Conservation (phyloP, 2,329 filamentous ascomycete species). For the Chalaropsis thielavioides region DNA sequence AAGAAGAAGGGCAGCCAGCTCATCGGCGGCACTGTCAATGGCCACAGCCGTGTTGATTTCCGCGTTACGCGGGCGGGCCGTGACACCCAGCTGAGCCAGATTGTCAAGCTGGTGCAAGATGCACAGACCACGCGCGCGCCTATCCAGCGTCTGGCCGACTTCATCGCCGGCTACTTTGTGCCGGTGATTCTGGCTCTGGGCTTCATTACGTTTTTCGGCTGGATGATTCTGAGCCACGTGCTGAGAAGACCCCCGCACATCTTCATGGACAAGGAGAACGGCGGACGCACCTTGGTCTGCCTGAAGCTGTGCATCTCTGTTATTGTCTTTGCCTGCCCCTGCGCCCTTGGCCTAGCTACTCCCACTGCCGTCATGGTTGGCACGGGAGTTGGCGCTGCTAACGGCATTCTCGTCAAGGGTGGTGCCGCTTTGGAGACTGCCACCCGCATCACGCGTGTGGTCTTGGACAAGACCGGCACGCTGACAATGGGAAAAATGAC, state of each 20-base stretch:
- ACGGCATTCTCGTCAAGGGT: constrained; percentile 95
- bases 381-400: constrained; percentile 88
- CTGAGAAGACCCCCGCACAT: constrained; percentile 74
- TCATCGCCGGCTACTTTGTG: constrained; percentile 85
- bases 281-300: constrained; percentile 91
- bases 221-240: constrained; percentile 90
- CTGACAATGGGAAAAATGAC: constrained; percentile 93
- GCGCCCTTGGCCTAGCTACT: constrained; percentile 86
- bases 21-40: constrained; percentile 92
- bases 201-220: constrained; percentile 68
- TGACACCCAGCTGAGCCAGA: constrained; percentile 93
- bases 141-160: constrained; percentile 85
- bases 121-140: constrained; percentile 89
- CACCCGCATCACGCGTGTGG: constrained; percentile 77
- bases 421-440: constrained; percentile 82
- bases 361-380: constrained; percentile 98
- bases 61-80: constrained; percentile 82
- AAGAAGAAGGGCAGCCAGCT: constrained; percentile 68
- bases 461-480: constrained; percentile 93
- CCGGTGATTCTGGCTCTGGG: constrained; percentile 77
- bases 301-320: constrained; percentile 96
- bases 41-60: constrained; percentile 81
- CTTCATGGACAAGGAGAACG: constrained; percentile 65
- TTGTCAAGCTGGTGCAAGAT: constrained; percentile 95
- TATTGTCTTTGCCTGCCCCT: constrained; percentile 95